A percentile compares a stretch with the other conserved stretches of the same genome.
Evolutionary conservation across 129 eudicot species (phyloP).

Genomic region (Flaveria brownii): DNA sequence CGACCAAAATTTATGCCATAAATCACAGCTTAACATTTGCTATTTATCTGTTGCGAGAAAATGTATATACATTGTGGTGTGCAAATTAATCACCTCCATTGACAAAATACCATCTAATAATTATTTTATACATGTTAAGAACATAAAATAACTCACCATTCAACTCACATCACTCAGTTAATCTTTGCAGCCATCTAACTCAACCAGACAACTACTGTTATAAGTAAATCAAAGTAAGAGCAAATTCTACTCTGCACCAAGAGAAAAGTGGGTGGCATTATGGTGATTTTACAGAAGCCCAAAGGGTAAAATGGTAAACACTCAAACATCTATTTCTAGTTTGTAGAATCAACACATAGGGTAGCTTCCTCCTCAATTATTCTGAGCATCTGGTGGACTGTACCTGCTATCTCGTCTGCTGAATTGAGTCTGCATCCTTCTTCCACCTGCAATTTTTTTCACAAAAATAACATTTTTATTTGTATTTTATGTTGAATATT

Average conservation of each 20-base stretch:
- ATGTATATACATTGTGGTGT: not conserved
- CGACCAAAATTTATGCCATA: not conserved
- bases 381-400: conserved; percentile 97
- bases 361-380: conserved; percentile 84
- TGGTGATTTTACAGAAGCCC: conserved; percentile 29
- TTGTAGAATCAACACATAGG: conserved; percentile 48
- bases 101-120: not conserved
- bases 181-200: conserved; percentile 23
- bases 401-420: conserved; percentile 89
- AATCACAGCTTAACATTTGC: not conserved
- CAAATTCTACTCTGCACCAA: conserved; percentile 20
- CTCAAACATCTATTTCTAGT: conserved; percentile 40
- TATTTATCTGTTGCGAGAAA: not conserved
- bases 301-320: conserved; percentile 31
- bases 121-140: conserved; percentile 8
- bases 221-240: conserved; percentile 25
- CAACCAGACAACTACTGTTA: conserved; percentile 29
- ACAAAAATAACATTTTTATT: not conserved
- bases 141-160: conserved; percentile 24
- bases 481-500: conserved; percentile 14
- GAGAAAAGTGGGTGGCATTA: conserved; percentile 26
- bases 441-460: conserved; percentile 63
- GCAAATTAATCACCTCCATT: not conserved
- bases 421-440: conserved; percentile 92
- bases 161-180: conserved; percentile 30